These are phyloP conservation scores for Globisporangium nunn DNA, from an alignment of 352 stramenopile genomes.

Conservation along the genomic window DNA sequence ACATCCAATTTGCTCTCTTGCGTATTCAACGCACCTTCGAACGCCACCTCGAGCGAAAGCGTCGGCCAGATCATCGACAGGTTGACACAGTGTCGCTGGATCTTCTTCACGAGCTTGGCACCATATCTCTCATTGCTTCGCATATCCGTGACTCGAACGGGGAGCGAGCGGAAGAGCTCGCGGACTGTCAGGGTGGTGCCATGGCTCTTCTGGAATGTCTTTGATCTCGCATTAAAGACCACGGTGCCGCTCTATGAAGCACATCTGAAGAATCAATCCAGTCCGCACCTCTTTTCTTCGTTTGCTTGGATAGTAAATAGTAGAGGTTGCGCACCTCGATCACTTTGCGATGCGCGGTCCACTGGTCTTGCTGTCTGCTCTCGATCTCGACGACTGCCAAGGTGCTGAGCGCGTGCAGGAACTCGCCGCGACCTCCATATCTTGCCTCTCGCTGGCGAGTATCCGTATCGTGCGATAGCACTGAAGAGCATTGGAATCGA, in stretches of 20 bases:
- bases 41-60: constrained; percentile 47
- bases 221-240: constrained; percentile 48
- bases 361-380: constrained; percentile 42
- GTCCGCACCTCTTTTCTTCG: not conserved
- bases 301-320: not conserved
- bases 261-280: not conserved
- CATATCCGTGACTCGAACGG: constrained; percentile 43
- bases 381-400: constrained; percentile 56
- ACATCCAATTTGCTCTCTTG: not conserved
- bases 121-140: constrained; percentile 26
- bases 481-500: not conserved
- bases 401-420: constrained; percentile 35
- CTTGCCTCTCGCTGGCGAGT: not conserved
- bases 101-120: constrained; percentile 24
- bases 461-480: not conserved
- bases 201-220: constrained; percentile 21
- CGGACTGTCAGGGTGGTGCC: constrained; percentile 46
- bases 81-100: constrained; percentile 41
- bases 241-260: constrained; percentile 35
- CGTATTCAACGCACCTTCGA: constrained; percentile 22
- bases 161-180: constrained; percentile 55
- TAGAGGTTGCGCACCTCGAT: constrained; percentile 30
- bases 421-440: constrained; percentile 48
- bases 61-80: constrained; percentile 74
- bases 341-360: constrained; percentile 62